A percentile compares a stretch with the other conserved stretches of the same genome.
These are phyloP conservation scores for Linanthus parryae DNA, from an alignment of 148 eudicot species.

Conservation along the genomic window DNA sequence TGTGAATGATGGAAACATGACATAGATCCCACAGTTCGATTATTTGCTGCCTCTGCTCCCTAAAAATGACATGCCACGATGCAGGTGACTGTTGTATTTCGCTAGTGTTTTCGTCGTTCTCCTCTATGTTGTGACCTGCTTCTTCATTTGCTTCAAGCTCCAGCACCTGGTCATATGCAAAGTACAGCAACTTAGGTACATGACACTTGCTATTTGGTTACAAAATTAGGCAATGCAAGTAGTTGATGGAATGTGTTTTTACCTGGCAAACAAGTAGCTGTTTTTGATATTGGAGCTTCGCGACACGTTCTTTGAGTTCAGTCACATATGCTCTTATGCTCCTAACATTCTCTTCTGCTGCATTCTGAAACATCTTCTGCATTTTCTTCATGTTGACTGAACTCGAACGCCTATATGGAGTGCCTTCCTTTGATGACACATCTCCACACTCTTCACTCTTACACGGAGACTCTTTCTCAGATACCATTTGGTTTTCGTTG, in stretches of 20 bases:
- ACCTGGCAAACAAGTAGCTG: conserved; percentile 95
- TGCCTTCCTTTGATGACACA: conserved; percentile 72
- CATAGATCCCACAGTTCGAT: conserved; percentile 85
- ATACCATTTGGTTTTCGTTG: conserved; percentile 30
- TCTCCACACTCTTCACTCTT: conserved; percentile 68
- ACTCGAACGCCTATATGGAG: conserved; percentile 69
- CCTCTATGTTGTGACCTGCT: conserved; percentile 43
- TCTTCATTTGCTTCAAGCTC: conserved; percentile 74
- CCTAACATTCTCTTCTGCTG: conserved; percentile 91
- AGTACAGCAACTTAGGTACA: conserved; percentile 1
- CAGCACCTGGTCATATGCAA: conserved; percentile 35
- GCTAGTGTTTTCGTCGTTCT: conserved; percentile 33
- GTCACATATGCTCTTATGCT: conserved; percentile 85
- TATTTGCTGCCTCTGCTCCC: conserved; percentile 79
- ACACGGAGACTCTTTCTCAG: conserved; percentile 56
- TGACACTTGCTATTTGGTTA: too few relatives aligned
- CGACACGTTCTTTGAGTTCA: conserved; percentile 86
- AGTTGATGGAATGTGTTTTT: conserved; percentile 3
- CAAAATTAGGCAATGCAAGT: too few relatives aligned
- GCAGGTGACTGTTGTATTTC: conserved; percentile 42
- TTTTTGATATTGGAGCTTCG: conserved; percentile 87
- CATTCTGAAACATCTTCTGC: conserved; percentile 93
- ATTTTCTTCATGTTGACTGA: conserved; percentile 94
- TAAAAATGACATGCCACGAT: conserved; percentile 54
- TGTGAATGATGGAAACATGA: conserved; percentile 79